Evolutionary conservation across 2,329 filamentous ascomycete genomes (phyloP).

Genomic region (Fusarium solani-melongenae): DNA sequence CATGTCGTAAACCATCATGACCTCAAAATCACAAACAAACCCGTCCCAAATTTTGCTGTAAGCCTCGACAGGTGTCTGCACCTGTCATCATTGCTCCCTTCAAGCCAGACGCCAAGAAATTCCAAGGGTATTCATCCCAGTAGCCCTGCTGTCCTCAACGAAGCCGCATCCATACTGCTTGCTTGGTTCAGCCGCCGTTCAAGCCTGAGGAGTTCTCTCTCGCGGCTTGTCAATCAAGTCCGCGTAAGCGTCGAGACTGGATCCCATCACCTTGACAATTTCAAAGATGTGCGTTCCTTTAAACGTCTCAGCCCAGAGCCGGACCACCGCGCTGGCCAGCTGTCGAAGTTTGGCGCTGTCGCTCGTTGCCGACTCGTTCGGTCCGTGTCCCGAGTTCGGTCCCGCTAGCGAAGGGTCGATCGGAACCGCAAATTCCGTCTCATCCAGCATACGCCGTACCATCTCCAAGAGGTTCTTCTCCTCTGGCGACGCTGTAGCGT

Average conservation of each 20-base stretch:
- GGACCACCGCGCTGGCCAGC: slow-evolving; percentile 67
- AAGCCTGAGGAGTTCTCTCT: slow-evolving; percentile 53
- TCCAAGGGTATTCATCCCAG: background rate
- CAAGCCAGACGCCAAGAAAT: slow-evolving; percentile 22
- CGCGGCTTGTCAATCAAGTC: slow-evolving; percentile 66
- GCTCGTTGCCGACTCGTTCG: slow-evolving; percentile 57
- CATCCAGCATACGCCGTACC: slow-evolving; percentile 68
- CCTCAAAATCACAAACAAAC: background rate
- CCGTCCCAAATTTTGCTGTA: background rate
- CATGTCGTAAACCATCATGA: slow-evolving; percentile 19
- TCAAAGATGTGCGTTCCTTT: slow-evolving; percentile 72
- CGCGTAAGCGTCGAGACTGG: slow-evolving; percentile 67
- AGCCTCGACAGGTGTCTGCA: background rate
- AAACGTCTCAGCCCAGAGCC: slow-evolving; percentile 71
- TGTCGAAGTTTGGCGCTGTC: slow-evolving; percentile 65
- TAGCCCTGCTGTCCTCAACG: background rate
- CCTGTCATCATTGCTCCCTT: background rate
- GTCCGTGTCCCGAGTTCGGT: slow-evolving; percentile 49
- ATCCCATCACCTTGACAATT: slow-evolving; percentile 67
- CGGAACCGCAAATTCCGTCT: slow-evolving; percentile 71
- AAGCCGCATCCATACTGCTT: slow-evolving; percentile 22
- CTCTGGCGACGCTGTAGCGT: slow-evolving; percentile 61
- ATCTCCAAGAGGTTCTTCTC: slow-evolving; percentile 67
- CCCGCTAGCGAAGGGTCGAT: slow-evolving; percentile 66
- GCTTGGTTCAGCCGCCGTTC: slow-evolving; percentile 35